Evolutionary conservation across 306 rosid genomes (phyloP), one percentile per base, ranked within the genome.

Genomic region (Pachyrhizus erosus): DNA sequence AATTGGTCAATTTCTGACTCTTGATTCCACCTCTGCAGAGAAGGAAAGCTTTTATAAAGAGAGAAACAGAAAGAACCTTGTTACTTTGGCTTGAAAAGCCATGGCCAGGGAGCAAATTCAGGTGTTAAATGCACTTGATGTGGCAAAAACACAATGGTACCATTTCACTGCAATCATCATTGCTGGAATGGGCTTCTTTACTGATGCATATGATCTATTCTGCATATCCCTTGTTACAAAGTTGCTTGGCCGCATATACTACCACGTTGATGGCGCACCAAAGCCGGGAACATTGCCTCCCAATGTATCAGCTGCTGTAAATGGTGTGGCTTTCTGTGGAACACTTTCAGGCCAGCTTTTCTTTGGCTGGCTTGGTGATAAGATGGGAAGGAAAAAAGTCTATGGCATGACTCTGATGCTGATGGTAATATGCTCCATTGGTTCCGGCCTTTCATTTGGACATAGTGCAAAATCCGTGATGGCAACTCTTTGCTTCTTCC

Each of bases 161-260:
- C 97, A 93, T 72, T 93, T 93, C 73, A 93, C 94, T 3, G 98
- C 98, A 69, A 93, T 91, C 69, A 40, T 93, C 33, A 83, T 93
- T 26, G 93, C 98, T 24, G 98, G 97, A 80, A 93, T 93, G 98
- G 98, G 98, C 5, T 93, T 93, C 76, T 93, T 93, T 88, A 93
- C 98, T 0, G 98, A 93, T 81, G 97, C 98, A 27, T 93, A 91
- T 40, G 97, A 93, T 79, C 87, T 93, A 20, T 93, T 93, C 83
- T 90, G 94, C 31, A 23, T 93, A 48, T 91, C 97, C 1, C 87
- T 93, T 5, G 94, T 93, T 4, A 93, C 97, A 13, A 93, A 93
- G 79, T 86, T 93, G 80, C 96, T 93, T 0, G 97, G 97, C 17
- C 89, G 97, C 45, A 84, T 93, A 24, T 93, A 93, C 75, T 93